Percentiles rank a stretch among this genome's conserved stretches.
Evolutionary conservation across 2,329 filamentous ascomycete genomes (phyloP).

Genomic region (Arthrobotrys pseudoclavata): DNA sequence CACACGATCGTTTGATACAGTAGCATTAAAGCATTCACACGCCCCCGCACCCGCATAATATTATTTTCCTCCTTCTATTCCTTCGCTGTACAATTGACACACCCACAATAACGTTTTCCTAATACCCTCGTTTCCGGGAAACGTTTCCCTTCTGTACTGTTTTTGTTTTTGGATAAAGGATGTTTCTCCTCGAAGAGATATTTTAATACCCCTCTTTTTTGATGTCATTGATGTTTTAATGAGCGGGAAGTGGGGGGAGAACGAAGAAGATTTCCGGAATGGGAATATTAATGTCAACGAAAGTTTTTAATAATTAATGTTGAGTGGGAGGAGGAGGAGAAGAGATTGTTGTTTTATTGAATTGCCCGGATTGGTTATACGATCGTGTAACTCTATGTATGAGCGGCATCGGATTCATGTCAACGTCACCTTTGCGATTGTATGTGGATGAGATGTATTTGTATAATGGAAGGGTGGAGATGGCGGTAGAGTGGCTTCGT

Average conservation of each 20-base stretch:
- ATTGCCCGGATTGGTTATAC: conserved; percentile 2
- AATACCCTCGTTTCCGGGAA: conserved; percentile 36
- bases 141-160: conserved; percentile 15
- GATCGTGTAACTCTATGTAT: conserved; percentile 18
- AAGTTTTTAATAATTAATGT: conserved; percentile 12
- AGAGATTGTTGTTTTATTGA: conserved; percentile 1
- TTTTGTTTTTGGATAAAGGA: conserved; percentile 23
- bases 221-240: conserved; percentile 42
- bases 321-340: background rate
- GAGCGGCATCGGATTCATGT: background rate
- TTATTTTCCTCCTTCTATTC: conserved; percentile 8
- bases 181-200: conserved; percentile 12
- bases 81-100: conserved; percentile 17
- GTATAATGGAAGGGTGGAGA: conserved; percentile 21
- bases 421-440: background rate
- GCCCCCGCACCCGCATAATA: conserved; percentile 20
- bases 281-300: background rate
- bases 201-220: conserved; percentile 41
- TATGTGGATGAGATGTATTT: background rate
- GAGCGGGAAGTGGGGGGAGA: conserved; percentile 15
- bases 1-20: conserved; percentile 51
- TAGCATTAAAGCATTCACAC: conserved; percentile 12
- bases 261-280: background rate
- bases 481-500: background rate
- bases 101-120: conserved; percentile 15